Evolutionary conservation across 177 flowering plant species (phyloP), one percentile per base, ranked within the genome.

Genomic region (Vitis hybrid): DNA sequence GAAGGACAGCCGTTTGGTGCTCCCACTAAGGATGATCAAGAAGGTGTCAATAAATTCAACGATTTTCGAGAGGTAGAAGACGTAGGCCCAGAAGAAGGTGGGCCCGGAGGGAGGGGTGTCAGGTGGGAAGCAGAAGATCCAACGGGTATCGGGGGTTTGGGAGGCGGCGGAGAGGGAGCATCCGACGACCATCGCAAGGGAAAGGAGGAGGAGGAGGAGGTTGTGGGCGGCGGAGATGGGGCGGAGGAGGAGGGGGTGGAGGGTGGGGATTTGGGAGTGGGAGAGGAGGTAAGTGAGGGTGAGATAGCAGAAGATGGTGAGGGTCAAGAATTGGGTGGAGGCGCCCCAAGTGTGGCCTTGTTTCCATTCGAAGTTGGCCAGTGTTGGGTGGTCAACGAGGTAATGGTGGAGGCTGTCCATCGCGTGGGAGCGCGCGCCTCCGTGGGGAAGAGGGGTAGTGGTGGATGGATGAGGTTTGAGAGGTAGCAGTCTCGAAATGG

Each of bases 71-170:
- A 91, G 89, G 83, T 95, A 95, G 84, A 91, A 93, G 19, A 91
- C 58, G 87, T 93, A 78, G 74, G 94, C 92, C 96, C 93, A 95
- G 89, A 95, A 95, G 80, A 95, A 93, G 66, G 82, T 79, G 45
- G 99, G 93, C 2, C 97, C 99, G 3, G 66, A 58, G 0, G 93
- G 91, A 1, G 80, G 84, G 70, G 90, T 84, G 7, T 66, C 65
- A 14, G 82, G 50, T 0, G 97, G 97, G 86, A 89, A 88, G 80
- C 98, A 95, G 82, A 95, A 77, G 74, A 83, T 73, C 84, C 83
- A 81, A 63, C 62, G 70, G 74, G 56, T 32, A 56, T 70, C 7
- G n/a, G 86, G 87, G 56, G 78, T 51, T 55, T 78, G 86, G 82
- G 75, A 23, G 78, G 75, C 4, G 68, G 91, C 60, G 65, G 97